Conservation (phyloP, 129 eudicot genomes). For the Pittosporum tobira region DNA sequence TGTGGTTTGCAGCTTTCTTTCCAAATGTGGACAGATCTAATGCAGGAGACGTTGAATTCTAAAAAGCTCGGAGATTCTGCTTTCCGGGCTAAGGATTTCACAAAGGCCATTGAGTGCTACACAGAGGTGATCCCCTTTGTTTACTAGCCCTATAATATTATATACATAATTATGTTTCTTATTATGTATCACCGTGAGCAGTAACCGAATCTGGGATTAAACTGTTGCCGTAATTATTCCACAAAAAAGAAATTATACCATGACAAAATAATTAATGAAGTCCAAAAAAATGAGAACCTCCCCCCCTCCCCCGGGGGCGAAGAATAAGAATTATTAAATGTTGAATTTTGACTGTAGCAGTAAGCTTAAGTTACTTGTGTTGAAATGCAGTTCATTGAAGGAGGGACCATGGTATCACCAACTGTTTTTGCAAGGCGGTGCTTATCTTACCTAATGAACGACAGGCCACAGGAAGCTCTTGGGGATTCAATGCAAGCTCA, state of each 20-base stretch:
- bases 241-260: too few species aligned
- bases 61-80: constrained; percentile 81
- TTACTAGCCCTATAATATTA: too few species aligned
- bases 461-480: constrained; percentile 70
- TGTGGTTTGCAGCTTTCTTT: constrained; percentile 62
- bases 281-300: too few species aligned
- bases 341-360: too few species aligned
- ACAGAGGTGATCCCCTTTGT: constrained; percentile 44
- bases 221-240: too few species aligned
- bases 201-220: background rate
- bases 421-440: constrained; percentile 71
- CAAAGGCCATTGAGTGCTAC: constrained; percentile 59
- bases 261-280: too few species aligned
- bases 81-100: constrained; percentile 69
- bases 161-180: too few species aligned
- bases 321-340: too few species aligned
- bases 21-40: constrained; percentile 86
- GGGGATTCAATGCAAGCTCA: constrained; percentile 82
- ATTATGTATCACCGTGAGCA: background rate
- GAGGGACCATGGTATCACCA: constrained; percentile 76
- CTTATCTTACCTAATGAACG: constrained; percentile 60
- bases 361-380: background rate
- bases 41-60: constrained; percentile 67
- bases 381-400: constrained; percentile 49
- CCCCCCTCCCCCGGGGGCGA: too few species aligned